Evolutionary conservation across 345 rosid genomes (phyloP).

Genomic region (Cochlearia excelsa): DNA sequence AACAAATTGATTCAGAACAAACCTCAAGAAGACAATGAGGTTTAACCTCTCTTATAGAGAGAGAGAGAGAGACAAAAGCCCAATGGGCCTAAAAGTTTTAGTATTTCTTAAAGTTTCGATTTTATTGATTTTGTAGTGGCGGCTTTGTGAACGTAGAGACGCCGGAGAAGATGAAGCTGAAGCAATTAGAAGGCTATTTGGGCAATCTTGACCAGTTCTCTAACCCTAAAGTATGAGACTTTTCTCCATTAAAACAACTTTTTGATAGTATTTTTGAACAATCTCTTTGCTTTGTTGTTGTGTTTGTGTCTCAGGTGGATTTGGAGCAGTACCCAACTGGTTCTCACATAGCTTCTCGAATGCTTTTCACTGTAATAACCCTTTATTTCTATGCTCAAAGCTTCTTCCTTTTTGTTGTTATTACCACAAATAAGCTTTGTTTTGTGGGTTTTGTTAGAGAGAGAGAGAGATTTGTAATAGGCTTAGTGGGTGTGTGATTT

Average conservation of each 20-base stretch:
- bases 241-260: neutral
- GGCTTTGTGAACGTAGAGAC: slow-evolving; percentile 10
- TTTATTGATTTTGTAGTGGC: neutral
- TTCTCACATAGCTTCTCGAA: slow-evolving; percentile 93
- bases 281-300: slow-evolving; percentile 2
- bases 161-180: slow-evolving; percentile 67
- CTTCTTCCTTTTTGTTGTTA: too few species aligned
- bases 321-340: slow-evolving; percentile 97
- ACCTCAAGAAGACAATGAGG: slow-evolving; percentile 2
- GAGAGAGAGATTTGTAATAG: neutral
- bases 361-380: slow-evolving; percentile 66
- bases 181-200: slow-evolving; percentile 76
- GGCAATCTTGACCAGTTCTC: slow-evolving; percentile 76
- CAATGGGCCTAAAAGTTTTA: slow-evolving; percentile 18
- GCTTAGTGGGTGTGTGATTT: slow-evolving; percentile 3
- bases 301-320: slow-evolving; percentile 48
- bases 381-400: slow-evolving; percentile 2
- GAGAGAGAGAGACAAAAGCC: slow-evolving; percentile 1
- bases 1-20: slow-evolving; percentile 4
- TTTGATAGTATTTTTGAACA: neutral
- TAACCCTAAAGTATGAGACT: slow-evolving; percentile 55
- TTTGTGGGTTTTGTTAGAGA: neutral
- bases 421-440: too few species aligned
- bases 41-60: neutral
- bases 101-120: neutral